phyloP scores from a whole-genome alignment of 805 yeast genomes.

The Yamadazyma nakazawae region DNA sequence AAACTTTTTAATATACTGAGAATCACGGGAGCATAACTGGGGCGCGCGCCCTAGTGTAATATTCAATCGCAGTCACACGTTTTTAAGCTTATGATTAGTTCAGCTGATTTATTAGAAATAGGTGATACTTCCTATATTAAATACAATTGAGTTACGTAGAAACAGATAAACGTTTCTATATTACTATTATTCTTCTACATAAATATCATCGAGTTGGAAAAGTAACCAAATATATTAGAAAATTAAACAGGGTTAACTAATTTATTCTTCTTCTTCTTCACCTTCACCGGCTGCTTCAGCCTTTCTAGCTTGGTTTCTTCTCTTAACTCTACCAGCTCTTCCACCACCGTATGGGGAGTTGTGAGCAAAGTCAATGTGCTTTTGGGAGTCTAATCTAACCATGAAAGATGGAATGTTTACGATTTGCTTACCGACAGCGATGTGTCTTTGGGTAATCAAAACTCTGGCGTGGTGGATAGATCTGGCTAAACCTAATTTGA shows the following conservation, averaged over 20 bases:
- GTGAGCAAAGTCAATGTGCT: conserved; percentile 99
- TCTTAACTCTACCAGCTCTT: conserved; percentile 99
- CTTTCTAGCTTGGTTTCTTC: conserved; percentile 74
- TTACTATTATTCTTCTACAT: conserved; percentile 11
- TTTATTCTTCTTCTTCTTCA: conserved; percentile 81
- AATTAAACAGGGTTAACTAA: conserved; percentile 18
- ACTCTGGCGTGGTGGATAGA: conserved; percentile 99
- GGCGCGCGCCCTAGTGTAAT: neutral
- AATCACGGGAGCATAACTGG: neutral
- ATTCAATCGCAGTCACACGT: neutral
- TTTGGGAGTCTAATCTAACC: conserved; percentile 99
- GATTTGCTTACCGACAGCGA: conserved; percentile 99
- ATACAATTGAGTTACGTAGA: neutral
- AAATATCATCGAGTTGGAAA: conserved; percentile 12
- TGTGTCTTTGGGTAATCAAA: conserved; percentile 97
- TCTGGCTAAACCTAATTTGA: conserved; percentile 99
- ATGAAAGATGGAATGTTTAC: conserved; percentile 98
- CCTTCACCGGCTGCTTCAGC: conserved; percentile 68
- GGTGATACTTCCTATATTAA: too few relatives aligned
- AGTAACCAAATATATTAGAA: conserved; percentile 12
- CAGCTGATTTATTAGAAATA: too few relatives aligned
- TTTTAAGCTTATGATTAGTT: too few relatives aligned
- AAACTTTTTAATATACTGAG: conserved; percentile 11
- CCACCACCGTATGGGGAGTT: conserved; percentile 99
- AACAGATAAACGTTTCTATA: neutral